phyloP scores from a whole-genome alignment of 2,329 filamentous ascomycete species.

The Fusarium sp. region DNA sequence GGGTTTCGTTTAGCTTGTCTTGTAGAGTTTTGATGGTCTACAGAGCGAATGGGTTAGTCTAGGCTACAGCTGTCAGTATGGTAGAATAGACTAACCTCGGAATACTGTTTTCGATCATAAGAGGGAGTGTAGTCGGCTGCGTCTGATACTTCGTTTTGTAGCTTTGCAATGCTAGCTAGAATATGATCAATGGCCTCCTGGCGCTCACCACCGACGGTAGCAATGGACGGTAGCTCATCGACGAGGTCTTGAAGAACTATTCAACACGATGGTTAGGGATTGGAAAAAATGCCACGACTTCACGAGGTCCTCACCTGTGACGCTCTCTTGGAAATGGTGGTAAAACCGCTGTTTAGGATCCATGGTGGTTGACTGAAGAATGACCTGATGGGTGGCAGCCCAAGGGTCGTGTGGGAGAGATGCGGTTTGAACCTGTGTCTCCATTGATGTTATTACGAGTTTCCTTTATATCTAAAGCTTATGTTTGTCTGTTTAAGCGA shows the following conservation, averaged over 20 bases:
- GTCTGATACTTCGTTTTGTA: constrained; percentile 88
- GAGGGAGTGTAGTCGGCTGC: constrained; percentile 84
- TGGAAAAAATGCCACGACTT: neutral
- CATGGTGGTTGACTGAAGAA: constrained; percentile 49
- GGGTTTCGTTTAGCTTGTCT: constrained; percentile 80
- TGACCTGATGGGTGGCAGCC: constrained; percentile 44
- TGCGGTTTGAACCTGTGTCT: constrained; percentile 44
- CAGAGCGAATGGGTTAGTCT: constrained; percentile 2
- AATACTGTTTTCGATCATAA: constrained; percentile 90
- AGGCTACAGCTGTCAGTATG: neutral
- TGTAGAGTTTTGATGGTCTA: constrained; percentile 84
- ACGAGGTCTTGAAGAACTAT: constrained; percentile 84
- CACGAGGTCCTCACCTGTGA: constrained; percentile 68
- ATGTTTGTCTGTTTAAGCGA: constrained; percentile 5
- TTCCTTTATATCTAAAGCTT: neutral
- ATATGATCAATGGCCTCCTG: constrained; percentile 85
- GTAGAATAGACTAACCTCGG: constrained; percentile 67
- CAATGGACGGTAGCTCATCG: constrained; percentile 71
- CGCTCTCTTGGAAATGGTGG: constrained; percentile 82
- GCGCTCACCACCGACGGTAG: constrained; percentile 77
- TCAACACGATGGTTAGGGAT: constrained; percentile 12
- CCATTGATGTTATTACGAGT: constrained; percentile 43
- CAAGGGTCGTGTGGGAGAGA: constrained; percentile 36
- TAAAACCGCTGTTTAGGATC: constrained; percentile 82
- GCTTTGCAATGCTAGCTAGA: constrained; percentile 80